Base-by-base conservation (phyloP, 495 filamentous ascomycete genomes). In the Tetracladium marchalianum region DNA sequence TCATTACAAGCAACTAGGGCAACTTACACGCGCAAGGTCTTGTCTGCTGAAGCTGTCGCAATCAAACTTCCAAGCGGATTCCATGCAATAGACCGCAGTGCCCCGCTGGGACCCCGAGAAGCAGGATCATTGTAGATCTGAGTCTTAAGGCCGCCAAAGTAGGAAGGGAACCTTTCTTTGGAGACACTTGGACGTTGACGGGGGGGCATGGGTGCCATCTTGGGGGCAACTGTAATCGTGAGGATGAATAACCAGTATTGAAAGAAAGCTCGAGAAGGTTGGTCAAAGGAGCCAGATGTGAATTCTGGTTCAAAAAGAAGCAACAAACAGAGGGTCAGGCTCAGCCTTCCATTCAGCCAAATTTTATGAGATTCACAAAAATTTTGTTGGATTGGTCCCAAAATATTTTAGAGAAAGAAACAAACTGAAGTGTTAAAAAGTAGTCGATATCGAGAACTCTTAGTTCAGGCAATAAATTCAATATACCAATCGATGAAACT, bases 31-130 rank as follows among this genome's bases (percentile, higher is more conserved):
- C 88, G 81, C 22, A 97, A 63, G 11, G 87, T 87, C 43, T 82
- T 81, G 60, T 94, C 85, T 8, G 77, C 71, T 17, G 87, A 78
- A 34, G 87, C 93, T 2, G 89, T 90, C 1, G 93, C 92, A 50
- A 98, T 81, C 11, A 93, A 72, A 19, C 77, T 85, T 19, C 93
- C 90, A 0, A 85, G 72, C 5, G 88, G 83, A 54, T 89, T 94
- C 92, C 92, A 98, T 49, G 83, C 81, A 54, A 98, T 66, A 24
- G 47, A 49, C 13, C 49, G 49, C 18, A 59, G 22, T 6, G 44
- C 48, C 27, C 11, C 57, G 52, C 42, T 42, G 11, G 54, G 51
- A 41, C 69, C 68, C 31, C 70, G 64, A 13, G 76, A 63, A 11
- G 62, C 57, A 7, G 77, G 71, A 50, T 85, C 82, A 49, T 75